phyloP scores from a whole-genome alignment of 805 yeast genomes.

The Hanseniaspora opuntiae region DNA sequence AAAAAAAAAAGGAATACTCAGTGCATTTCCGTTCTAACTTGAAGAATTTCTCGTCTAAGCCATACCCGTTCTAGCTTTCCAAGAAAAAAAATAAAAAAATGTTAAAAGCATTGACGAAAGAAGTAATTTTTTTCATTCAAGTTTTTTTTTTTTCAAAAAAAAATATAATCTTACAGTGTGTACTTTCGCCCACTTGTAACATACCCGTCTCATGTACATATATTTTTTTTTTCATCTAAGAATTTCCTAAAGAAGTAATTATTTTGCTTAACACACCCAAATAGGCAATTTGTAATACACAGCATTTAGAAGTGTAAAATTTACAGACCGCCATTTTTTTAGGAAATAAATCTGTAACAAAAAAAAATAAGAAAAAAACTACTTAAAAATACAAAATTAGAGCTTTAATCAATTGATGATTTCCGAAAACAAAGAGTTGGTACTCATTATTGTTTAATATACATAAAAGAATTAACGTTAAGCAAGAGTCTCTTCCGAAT shows the following conservation, averaged over 20 bases:
- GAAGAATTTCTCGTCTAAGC: neutral
- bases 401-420: no score
- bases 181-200: neutral
- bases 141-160: neutral
- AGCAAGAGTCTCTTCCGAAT: neutral
- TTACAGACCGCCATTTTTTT: neutral
- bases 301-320: no score
- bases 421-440: no score
- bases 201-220: neutral
- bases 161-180: no score
- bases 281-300: neutral
- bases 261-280: neutral
- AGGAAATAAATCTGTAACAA: neutral
- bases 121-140: neutral
- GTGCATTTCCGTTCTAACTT: neutral
- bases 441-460: no score
- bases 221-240: neutral
- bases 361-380: neutral
- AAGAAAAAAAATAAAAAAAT: neutral
- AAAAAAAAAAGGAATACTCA: no score
- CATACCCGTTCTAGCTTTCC: neutral
- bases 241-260: neutral
- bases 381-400: no score
- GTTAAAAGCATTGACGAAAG: neutral
- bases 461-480: neutral